Conservation (phyloP, 805 yeast species). For the Candida oleophila region DNA sequence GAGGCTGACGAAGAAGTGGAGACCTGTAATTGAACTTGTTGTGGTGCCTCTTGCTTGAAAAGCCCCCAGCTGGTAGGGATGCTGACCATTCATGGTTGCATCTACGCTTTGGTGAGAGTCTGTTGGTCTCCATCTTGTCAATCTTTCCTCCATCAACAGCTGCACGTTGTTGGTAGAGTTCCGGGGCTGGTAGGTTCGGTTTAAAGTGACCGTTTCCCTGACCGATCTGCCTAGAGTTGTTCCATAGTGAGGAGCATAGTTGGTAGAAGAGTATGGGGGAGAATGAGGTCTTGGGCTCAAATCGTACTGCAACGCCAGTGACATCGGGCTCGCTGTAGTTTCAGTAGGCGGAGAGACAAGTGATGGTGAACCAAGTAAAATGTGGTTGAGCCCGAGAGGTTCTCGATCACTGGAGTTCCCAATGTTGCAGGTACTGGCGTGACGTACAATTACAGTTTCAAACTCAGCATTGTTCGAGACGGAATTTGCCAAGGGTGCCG, state of each 20-base stretch:
- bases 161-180: conserved; percentile 14
- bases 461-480: neutral
- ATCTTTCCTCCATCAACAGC: conserved; percentile 28
- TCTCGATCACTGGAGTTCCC: neutral
- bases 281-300: conserved; percentile 1
- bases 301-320: neutral
- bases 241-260: neutral
- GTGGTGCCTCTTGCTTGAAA: neutral
- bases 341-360: neutral
- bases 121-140: conserved; percentile 30
- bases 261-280: neutral
- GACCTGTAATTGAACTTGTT: neutral
- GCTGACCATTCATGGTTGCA: conserved; percentile 19
- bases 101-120: conserved; percentile 32
- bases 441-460: neutral
- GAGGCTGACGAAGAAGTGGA: neutral
- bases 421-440: neutral
- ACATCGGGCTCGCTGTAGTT: neutral
- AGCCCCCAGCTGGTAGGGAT: conserved; percentile 27
- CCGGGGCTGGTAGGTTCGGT: neutral
- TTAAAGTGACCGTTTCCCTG: neutral
- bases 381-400: neutral
- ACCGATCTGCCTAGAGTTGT: neutral
- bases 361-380: neutral
- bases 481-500: neutral